A percentile compares a stretch with the other conserved stretches of the same genome.
Conservation (phyloP, 2,329 filamentous ascomycete species). For the Claviceps cyperi region DNA sequence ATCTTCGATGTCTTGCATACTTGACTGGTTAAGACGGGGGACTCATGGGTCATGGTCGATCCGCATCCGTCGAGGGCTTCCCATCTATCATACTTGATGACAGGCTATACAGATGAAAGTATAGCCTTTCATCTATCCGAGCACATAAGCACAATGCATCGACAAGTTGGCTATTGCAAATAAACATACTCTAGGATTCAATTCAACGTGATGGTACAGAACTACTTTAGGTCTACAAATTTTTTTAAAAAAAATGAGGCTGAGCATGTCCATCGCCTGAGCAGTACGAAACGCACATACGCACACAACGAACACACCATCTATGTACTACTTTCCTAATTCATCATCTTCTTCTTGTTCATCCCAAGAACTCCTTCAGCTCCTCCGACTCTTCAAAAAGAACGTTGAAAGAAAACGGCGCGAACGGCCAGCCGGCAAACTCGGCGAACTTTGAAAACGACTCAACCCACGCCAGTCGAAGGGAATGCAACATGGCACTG, state of each 20-base stretch:
- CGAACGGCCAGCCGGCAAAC: slow-evolving; percentile 74
- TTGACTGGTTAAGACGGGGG: not conserved
- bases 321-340: not conserved
- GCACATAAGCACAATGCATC: not conserved
- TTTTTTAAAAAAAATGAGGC: slow-evolving; percentile 11
- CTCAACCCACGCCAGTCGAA: slow-evolving; percentile 91
- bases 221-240: slow-evolving; percentile 17
- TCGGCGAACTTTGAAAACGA: slow-evolving; percentile 97
- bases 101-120: not conserved
- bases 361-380: slow-evolving; percentile 40
- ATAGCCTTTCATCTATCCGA: too few species aligned
- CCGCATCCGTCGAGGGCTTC: too few species aligned
- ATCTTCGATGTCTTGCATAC: not conserved
- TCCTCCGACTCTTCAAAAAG: slow-evolving; percentile 71
- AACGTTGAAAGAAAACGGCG: slow-evolving; percentile 75
- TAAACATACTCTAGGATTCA: slow-evolving; percentile 7
- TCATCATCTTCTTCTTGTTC: not conserved
- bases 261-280: not conserved
- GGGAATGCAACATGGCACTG: slow-evolving; percentile 84
- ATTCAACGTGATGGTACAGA: slow-evolving; percentile 16
- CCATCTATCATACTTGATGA: too few species aligned
- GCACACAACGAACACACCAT: not conserved
- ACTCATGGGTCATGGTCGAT: not conserved
- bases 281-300: not conserved
- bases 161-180: not conserved